phyloP scores from a whole-genome alignment of 306 rosid species.

The Neltuma alba region DNA sequence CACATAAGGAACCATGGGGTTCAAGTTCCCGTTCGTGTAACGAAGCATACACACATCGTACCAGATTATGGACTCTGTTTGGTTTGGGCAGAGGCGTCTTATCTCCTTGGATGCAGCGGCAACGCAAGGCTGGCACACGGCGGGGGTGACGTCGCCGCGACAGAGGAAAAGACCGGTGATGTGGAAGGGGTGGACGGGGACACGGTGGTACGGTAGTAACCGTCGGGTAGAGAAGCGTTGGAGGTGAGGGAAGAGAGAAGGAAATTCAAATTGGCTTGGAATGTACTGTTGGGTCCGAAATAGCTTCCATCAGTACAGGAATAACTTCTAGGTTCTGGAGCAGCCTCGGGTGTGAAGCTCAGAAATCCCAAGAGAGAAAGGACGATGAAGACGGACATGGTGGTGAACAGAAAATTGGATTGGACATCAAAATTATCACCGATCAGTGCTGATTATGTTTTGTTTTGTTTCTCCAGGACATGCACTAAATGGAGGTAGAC shows the following conservation, averaged over 20 bases:
- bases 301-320: neutral
- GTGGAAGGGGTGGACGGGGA: constrained; percentile 1
- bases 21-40: constrained; percentile 39
- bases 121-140: constrained; percentile 37
- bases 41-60: constrained; percentile 45
- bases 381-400: constrained; percentile 17
- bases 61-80: constrained; percentile 38
- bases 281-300: constrained; percentile 47
- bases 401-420: neutral
- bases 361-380: constrained; percentile 3
- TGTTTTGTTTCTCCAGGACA: no score
- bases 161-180: constrained; percentile 42
- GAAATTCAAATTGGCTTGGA: constrained; percentile 36
- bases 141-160: constrained; percentile 34
- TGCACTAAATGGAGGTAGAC: no score
- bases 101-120: constrained; percentile 12
- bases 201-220: constrained; percentile 38
- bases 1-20: neutral
- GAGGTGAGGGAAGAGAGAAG: constrained; percentile 55
- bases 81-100: constrained; percentile 13
- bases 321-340: neutral
- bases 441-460: no score
- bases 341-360: constrained; percentile 17
- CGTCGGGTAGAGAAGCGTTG: constrained; percentile 43
- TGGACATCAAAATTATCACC: neutral